phyloP scores from a whole-genome alignment of 192 early-diverging fungal genomes.

The Coemansia sp. region DNA sequence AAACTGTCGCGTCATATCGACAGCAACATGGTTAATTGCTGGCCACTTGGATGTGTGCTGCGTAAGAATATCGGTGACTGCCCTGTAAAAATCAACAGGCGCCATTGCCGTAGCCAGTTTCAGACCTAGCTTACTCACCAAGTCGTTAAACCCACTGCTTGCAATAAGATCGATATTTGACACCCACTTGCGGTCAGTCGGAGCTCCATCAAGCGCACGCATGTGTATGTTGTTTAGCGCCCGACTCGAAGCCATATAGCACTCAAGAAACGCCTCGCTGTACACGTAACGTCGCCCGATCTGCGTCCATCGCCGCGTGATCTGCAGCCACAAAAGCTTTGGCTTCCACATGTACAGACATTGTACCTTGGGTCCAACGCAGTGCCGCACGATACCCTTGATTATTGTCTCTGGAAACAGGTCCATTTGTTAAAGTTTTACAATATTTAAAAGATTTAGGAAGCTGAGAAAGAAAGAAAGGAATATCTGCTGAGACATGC shows the following conservation, averaged over 20 bases:
- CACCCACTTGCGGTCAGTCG: background rate
- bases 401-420: background rate
- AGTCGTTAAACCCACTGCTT: background rate
- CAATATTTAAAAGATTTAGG: background rate
- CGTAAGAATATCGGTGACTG: background rate
- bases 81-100: background rate
- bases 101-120: background rate
- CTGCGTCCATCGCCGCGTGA: background rate
- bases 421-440: background rate
- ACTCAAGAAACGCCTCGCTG: constrained; percentile 1
- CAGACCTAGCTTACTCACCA: background rate
- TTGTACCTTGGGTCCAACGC: background rate
- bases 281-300: background rate
- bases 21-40: background rate
- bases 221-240: constrained; percentile 1
- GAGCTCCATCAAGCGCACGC: background rate
- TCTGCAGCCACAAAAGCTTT: constrained; percentile 1
- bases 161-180: background rate
- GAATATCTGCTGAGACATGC: background rate
- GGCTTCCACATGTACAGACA: constrained; percentile 2
- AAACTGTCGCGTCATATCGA: background rate
- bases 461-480: background rate
- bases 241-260: background rate
- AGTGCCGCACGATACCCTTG: background rate
- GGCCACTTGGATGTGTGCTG: background rate